Conservation (phyloP, 129 eudicot genomes). For the Escallonia herrerae region DNA sequence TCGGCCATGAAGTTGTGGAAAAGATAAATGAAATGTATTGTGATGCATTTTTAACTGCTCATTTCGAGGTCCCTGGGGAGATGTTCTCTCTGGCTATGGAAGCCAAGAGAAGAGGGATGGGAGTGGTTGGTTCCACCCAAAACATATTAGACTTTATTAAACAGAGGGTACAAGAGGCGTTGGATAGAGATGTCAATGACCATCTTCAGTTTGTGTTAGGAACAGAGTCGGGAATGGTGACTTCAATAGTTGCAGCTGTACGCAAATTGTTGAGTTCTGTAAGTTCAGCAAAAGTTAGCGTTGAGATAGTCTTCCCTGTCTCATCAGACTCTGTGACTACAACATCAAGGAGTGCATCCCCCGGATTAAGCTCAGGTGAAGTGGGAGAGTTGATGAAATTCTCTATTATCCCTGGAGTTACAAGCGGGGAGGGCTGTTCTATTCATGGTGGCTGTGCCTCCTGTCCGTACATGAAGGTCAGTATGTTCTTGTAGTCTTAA, state of each 20-base stretch:
- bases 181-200: slow-evolving; percentile 72
- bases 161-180: slow-evolving; percentile 67
- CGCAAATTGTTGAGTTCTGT: slow-evolving; percentile 41
- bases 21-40: slow-evolving; percentile 88
- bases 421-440: slow-evolving; percentile 97
- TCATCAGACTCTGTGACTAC: slow-evolving; percentile 76
- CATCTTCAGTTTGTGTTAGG: slow-evolving; percentile 96
- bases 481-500: slow-evolving; percentile 4
- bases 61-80: slow-evolving; percentile 99
- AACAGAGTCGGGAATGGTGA: slow-evolving; percentile 98
- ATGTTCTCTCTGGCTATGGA: slow-evolving; percentile 98
- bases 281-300: slow-evolving; percentile 48
- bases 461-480: slow-evolving; percentile 98
- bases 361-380: slow-evolving; percentile 25
- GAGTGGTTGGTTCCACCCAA: slow-evolving; percentile 97
- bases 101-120: slow-evolving; percentile 97
- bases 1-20: slow-evolving; percentile 92
- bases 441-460: slow-evolving; percentile 99
- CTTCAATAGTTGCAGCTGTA: slow-evolving; percentile 84
- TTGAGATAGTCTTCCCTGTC: slow-evolving; percentile 94
- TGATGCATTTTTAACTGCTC: slow-evolving; percentile 96
- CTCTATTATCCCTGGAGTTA: slow-evolving; percentile 81
- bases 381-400: slow-evolving; percentile 33
- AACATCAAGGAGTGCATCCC: slow-evolving; percentile 39
- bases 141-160: slow-evolving; percentile 87